phyloP scores from a whole-genome alignment of 805 yeast species.

The Saccharomyces kudriavzevii region DNA sequence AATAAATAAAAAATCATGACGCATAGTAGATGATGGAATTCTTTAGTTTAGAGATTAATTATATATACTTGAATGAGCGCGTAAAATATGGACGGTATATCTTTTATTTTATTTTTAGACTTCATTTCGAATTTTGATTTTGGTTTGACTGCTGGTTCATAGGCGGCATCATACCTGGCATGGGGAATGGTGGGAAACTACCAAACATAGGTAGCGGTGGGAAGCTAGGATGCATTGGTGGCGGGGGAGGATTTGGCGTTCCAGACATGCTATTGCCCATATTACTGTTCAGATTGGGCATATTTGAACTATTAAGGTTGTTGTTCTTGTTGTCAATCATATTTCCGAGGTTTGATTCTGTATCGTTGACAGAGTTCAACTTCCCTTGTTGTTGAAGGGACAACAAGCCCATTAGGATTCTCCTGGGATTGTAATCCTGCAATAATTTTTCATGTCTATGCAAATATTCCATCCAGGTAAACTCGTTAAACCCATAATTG shows the following conservation, averaged over 20 bases:
- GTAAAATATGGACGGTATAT: background rate
- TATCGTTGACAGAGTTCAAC: slow-evolving; percentile 26
- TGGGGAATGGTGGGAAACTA: slow-evolving; percentile 30
- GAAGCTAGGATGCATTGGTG: slow-evolving; percentile 22
- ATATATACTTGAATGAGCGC: background rate
- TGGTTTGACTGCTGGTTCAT: slow-evolving; percentile 25
- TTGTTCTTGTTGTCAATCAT: slow-evolving; percentile 15
- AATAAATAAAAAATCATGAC: background rate
- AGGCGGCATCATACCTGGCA: slow-evolving; percentile 33
- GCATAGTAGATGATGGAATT: background rate
- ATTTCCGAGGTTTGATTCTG: background rate
- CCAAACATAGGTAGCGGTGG: slow-evolving; percentile 31
- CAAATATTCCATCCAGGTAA: slow-evolving; percentile 91
- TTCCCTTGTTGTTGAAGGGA: slow-evolving; percentile 32
- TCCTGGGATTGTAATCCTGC: slow-evolving; percentile 75
- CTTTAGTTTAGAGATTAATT: background rate
- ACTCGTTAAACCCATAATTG: slow-evolving; percentile 93
- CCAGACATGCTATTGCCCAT: background rate
- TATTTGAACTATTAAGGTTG: slow-evolving; percentile 4
- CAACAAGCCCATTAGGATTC: slow-evolving; percentile 50
- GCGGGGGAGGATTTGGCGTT: slow-evolving; percentile 11
- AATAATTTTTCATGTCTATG: slow-evolving; percentile 76
- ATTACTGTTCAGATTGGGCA: slow-evolving; percentile 1
- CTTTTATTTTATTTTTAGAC: background rate
- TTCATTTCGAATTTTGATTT: slow-evolving; percentile 1